Evolutionary conservation across 2,329 filamentous ascomycete genomes (phyloP), one percentile per base, ranked within the genome.

Genomic region (Aspergillus hortae): DNA sequence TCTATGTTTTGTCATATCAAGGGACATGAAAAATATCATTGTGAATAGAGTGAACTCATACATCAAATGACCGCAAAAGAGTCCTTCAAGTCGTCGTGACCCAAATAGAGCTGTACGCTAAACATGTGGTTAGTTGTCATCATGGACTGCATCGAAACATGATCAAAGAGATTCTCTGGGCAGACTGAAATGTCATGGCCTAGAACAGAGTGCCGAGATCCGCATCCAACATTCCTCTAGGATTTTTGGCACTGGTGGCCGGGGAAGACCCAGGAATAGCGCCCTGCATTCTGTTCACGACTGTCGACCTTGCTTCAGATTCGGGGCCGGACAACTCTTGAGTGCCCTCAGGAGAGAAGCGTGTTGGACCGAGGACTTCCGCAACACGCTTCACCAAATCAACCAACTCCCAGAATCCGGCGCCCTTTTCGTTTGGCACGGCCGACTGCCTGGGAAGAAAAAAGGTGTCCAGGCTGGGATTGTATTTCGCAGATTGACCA

Each of bases 371-470:
- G 17, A 74, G 57, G 14, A 74, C 43, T 49, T 59, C 61, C 33
- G 66, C 67, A 17, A 69, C 63, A 43, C 65, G 65, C 52, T 66
- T 65, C n/a, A 68, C 67, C 49, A 68, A 46, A 23, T 56, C 53
- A 21, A 74, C 56, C 35, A 75, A 70, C 12, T 67, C 64, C 55
- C 65, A 59, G 52, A 75, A 72, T 0, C 71, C 72, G 14, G 49
- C 50, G 21, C 55, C 27, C 43, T 62, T 57, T 51, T 61, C 48
- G 14, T 52, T 44, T 15, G 54, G 15, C 19, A 45, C 46, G 19
- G 57, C 43, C 30, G 58, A 55, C 14, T 53, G 52, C 19, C 55
- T 54, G 27, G 60, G 45, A 3, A 67, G 67, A 52, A 75, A 75
- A 57, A 74, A 73, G 0, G 67, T 68, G 15, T 62, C 53, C 10